Base-by-base conservation (phyloP, 2,329 filamentous ascomycete genomes). In the Daldinia sp. region DNA sequence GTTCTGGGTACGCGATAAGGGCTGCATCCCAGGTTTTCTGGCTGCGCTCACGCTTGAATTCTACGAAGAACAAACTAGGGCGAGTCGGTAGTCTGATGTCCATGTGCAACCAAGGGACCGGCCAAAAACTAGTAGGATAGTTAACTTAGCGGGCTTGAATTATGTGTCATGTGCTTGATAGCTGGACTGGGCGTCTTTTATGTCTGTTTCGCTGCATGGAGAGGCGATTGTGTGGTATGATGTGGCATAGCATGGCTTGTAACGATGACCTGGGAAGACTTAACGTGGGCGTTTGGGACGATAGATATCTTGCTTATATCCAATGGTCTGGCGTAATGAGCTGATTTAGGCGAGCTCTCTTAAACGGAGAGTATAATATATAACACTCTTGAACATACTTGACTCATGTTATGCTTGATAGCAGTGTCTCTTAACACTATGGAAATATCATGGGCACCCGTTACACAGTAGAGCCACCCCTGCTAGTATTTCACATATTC, bases 1-100 rank as follows among this genome's bases (percentile, higher is more conserved):
- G 72, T 98, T 97, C 80, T 99, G 96, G 95, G 95, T 98, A 0
- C 89, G 97, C 76, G 94, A 96, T 75, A 90, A 94, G 82, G 94
- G 94, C 53, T 95, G 95, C 79, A 97, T 98, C 70, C 95, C 95
- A 4, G 95, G 94, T 63, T 97, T 98, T 79, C 80, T 98, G 72
- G 94, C 94, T 37, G 95, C 94, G 15, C 85, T 97, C 82, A 98
- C 94, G 42, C 81, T 98, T 76, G 94, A 98, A 81, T 97, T 98
- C 82, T 97, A 93, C 79, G 95, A 98, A 75, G 89, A 91, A 81
- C 81, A 86, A 64, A 74, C 79, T 12, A 76, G 79, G 42, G 75
- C 62, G 26, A 18, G 60, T 42, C 54, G 59, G 6, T 70, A 61
- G 26, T 33, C 30, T 4, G 12, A 12, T 53, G 39, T 7, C 51